Percentiles rank a stretch among this genome's conserved stretches.
These are phyloP conservation scores for Monosporozyma yasuniensis DNA, from an alignment of 805 yeast genomes.

Conservation along the genomic window DNA sequence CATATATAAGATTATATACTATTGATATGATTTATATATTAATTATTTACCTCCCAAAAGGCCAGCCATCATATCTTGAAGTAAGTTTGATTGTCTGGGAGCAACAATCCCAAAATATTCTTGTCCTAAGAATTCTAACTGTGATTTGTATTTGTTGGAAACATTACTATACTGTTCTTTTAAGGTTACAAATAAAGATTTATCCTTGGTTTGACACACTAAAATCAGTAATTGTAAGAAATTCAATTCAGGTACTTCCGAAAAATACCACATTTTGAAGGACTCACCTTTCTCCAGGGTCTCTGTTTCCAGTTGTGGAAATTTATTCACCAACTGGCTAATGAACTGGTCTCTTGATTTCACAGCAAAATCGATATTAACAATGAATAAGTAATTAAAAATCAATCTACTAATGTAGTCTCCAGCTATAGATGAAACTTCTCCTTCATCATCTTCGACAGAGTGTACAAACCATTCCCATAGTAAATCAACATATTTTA, in stretches of 20 bases:
- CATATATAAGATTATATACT: conserved; percentile 2
- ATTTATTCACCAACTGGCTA: conserved; percentile 21
- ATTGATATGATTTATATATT: background rate
- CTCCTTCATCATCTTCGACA: conserved; percentile 16
- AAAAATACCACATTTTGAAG: conserved; percentile 32
- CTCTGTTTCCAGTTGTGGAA: conserved; percentile 16
- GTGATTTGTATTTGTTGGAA: conserved; percentile 24
- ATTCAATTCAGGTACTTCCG: conserved; percentile 42
- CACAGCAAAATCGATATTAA: conserved; percentile 53
- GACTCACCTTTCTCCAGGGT: conserved; percentile 27
- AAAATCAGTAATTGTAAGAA: conserved; percentile 59
- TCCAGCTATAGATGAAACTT: conserved; percentile 21
- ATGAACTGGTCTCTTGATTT: conserved; percentile 35
- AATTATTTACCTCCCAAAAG: conserved; percentile 32
- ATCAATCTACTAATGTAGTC: conserved; percentile 48
- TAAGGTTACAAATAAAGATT: conserved; percentile 47
- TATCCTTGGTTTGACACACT: conserved; percentile 46
- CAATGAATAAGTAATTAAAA: conserved; percentile 61
- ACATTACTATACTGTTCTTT: conserved; percentile 39
- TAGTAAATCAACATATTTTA: conserved; percentile 37
- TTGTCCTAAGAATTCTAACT: conserved; percentile 51
- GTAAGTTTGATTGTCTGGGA: conserved; percentile 44
- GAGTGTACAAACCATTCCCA: conserved; percentile 39
- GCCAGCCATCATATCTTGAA: conserved; percentile 73
- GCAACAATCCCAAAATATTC: conserved; percentile 51